Evolutionary conservation across 169 alveolate species (phyloP).

Genomic region (Eimeria acervulina): DNA sequence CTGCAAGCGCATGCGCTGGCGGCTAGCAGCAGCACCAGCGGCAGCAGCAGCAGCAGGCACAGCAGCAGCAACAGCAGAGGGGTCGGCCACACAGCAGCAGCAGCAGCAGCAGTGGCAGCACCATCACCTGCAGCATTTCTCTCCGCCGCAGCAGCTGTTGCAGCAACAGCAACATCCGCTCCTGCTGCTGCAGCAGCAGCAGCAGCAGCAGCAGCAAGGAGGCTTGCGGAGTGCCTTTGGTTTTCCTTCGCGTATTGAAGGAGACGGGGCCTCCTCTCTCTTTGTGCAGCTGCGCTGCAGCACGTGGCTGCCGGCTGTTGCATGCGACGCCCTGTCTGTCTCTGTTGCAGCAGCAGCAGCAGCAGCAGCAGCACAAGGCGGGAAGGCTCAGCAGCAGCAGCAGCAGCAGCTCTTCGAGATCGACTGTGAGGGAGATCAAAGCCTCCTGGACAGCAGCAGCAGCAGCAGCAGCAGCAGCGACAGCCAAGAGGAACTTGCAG

Average conservation of each 20-base stretch:
- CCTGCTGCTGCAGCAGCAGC: slow-evolving; percentile 23
- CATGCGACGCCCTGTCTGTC: slow-evolving; percentile 53
- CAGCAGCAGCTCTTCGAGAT: slow-evolving; percentile 8
- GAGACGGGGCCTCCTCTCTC: slow-evolving; percentile 34
- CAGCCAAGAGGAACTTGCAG: slow-evolving; percentile 2
- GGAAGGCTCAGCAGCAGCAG: neutral
- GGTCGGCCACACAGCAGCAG: neutral
- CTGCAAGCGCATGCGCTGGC: slow-evolving; percentile 40
- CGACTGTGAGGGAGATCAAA: slow-evolving; percentile 55
- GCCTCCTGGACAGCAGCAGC: neutral
- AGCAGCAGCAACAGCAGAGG: neutral
- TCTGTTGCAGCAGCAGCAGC: neutral
- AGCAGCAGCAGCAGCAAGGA: slow-evolving; percentile 26
- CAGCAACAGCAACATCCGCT: neutral
- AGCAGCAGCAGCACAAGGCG: neutral
- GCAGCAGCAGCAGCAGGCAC: neutral
- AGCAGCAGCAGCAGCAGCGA: slow-evolving; percentile 37
- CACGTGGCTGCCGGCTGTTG: slow-evolving; percentile 69
- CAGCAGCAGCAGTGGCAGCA: slow-evolving; percentile 42
- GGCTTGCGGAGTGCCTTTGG: too few relatives aligned
- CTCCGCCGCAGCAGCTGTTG: neutral
- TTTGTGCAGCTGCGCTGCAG: slow-evolving; percentile 73
- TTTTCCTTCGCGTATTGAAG: too few relatives aligned
- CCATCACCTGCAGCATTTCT: neutral
- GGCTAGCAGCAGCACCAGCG: neutral